Conservation (phyloP, 306 rosid species). For the Astragalus glycyphyllos region DNA sequence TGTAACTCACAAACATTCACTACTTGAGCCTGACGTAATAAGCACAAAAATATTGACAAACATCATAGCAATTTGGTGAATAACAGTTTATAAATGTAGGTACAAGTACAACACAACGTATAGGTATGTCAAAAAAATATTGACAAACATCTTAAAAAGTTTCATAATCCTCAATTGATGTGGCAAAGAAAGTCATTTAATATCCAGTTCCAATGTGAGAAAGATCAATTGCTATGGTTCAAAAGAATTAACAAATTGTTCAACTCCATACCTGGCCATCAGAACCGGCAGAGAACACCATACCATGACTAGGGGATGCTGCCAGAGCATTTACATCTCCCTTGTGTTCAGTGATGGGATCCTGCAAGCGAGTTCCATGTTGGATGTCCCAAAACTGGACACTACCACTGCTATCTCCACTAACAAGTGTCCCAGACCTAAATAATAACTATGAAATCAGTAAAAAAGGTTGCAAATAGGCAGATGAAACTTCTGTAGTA, state of each 20-base stretch:
- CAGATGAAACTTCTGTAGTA: conserved; percentile 3
- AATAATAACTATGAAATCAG: conserved; percentile 40
- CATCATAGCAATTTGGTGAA: not conserved
- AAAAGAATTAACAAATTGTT: not conserved
- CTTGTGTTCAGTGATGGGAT: conserved; percentile 72
- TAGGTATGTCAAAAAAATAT: not conserved
- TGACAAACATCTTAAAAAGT: not conserved
- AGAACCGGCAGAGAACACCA: conserved; percentile 95
- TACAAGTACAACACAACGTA: not conserved
- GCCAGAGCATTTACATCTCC: conserved; percentile 89
- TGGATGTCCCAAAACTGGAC: conserved; percentile 95
- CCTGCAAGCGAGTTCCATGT: conserved; percentile 84
- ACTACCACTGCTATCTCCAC: conserved; percentile 96
- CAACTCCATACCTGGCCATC: conserved; percentile 87
- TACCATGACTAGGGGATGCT: conserved; percentile 79
- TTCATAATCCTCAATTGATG: not conserved
- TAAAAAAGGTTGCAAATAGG: conserved; percentile 34
- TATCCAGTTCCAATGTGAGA: not conserved
- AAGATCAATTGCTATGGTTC: not conserved
- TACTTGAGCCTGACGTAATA: too few species aligned
- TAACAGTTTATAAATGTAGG: not conserved
- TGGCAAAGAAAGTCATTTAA: not conserved
- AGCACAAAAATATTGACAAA: not conserved
- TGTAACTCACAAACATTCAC: not conserved
- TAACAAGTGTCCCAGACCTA: conserved; percentile 95